Evolutionary conservation across 1,284 basidiomycete genomes (phyloP).

Genomic region (Irpex lacteus): DNA sequence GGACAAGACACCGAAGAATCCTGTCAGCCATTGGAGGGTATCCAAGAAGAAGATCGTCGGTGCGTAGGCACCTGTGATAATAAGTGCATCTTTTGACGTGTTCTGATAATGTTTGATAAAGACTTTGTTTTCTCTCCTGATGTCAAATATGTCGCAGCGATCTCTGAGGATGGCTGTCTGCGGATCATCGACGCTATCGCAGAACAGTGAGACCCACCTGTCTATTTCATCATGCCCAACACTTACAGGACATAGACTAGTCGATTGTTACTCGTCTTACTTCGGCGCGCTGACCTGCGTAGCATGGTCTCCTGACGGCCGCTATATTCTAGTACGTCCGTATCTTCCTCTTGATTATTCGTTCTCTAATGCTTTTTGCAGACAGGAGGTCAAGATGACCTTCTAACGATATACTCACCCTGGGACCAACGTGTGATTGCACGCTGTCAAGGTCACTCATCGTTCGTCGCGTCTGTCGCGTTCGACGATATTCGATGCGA

Average conservation of each 20-base stretch:
- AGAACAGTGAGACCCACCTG: conserved; percentile 62
- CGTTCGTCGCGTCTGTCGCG: conserved; percentile 86
- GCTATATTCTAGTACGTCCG: conserved; percentile 78
- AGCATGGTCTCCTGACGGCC: conserved; percentile 93
- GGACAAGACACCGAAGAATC: conserved; percentile 75
- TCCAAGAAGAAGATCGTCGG: conserved; percentile 72
- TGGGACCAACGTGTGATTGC: conserved; percentile 93
- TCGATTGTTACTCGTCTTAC: conserved; percentile 90
- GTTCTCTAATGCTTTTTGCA: conserved; percentile 21
- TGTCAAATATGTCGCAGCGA: conserved; percentile 80
- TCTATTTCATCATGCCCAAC: conserved; percentile 6
- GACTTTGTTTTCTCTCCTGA: conserved; percentile 92
- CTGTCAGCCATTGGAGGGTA: conserved; percentile 82
- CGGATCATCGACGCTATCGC: conserved; percentile 83
- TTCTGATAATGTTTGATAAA: conserved; percentile 27
- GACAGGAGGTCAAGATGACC: conserved; percentile 91
- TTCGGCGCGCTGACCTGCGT: conserved; percentile 89
- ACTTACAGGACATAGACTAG: conserved; percentile 37
- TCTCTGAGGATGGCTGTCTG: conserved; percentile 87
- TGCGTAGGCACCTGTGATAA: conserved; percentile 33
- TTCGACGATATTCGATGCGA: conserved; percentile 89
- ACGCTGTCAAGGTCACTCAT: conserved; percentile 94
- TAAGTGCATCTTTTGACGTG: not conserved
- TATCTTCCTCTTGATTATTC: not conserved
- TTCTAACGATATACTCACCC: conserved; percentile 90